Percentiles rank a stretch among this genome's conserved stretches.
These are phyloP conservation scores for Ilex asprella DNA, from an alignment of 257 asterid genomes.

Conservation along the genomic window DNA sequence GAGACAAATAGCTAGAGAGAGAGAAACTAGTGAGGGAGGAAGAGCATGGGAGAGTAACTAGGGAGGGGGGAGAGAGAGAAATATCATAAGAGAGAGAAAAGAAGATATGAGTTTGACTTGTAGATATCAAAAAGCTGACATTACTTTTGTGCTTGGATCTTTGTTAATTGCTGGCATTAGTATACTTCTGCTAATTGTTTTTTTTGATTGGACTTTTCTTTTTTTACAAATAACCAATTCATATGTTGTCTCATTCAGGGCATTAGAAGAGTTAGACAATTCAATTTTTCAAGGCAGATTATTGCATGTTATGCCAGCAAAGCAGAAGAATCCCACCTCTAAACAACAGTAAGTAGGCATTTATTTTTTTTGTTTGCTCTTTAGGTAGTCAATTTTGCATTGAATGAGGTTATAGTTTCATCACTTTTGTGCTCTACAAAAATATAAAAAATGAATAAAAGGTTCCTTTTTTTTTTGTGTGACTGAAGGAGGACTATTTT, in stretches of 20 bases:
- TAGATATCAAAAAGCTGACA: no score
- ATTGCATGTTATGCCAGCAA: conserved; percentile 88
- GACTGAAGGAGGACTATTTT: conserved; percentile 8
- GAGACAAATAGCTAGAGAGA: no score
- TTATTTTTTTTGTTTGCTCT: not conserved
- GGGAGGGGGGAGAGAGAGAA: no score
- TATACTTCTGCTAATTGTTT: not conserved
- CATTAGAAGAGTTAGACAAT: conserved; percentile 68
- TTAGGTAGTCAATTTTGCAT: not conserved
- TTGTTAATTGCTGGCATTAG: no score
- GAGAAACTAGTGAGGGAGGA: no score
- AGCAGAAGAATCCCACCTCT: conserved; percentile 40
- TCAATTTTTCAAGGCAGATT: conserved; percentile 90
- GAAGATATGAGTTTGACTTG: no score
- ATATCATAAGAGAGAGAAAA: no score
- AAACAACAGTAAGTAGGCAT: conserved; percentile 39
- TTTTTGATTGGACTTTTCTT: not conserved
- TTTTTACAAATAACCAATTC: not conserved
- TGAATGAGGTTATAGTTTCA: no score
- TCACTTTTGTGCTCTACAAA: no score
- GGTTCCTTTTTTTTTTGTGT: not conserved
- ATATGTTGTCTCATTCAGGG: conserved; percentile 39
- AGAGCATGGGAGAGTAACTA: no score
- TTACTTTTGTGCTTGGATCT: no score
- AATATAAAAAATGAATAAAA: not conserved